Evolutionary conservation across 306 rosid genomes (phyloP).

Genomic region (Vicia faba): DNA sequence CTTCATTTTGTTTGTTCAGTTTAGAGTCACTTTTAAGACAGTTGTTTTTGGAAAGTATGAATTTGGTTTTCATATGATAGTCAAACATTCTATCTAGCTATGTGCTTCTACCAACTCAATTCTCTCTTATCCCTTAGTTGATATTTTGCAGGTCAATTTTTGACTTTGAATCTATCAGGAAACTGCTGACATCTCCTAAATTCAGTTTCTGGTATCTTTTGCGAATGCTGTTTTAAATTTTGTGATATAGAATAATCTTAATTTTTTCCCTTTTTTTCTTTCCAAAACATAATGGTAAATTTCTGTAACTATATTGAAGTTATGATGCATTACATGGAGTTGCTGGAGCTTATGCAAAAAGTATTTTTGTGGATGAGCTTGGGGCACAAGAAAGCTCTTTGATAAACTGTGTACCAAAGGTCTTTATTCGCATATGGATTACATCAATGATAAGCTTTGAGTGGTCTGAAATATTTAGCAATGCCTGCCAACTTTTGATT

Average conservation of each 20-base stretch:
- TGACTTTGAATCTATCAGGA: conserved; percentile 75
- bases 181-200: conserved; percentile 76
- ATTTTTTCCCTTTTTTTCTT: not conserved
- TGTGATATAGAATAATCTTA: conserved; percentile 24
- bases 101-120: conserved; percentile 19
- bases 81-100: conserved; percentile 15
- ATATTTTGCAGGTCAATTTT: conserved; percentile 80
- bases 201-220: conserved; percentile 86
- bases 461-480: conserved; percentile 18
- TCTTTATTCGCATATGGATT: conserved; percentile 39
- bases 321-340: conserved; percentile 91
- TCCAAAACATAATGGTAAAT: conserved; percentile 18
- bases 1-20: conserved; percentile 4
- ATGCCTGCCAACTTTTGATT: conserved; percentile 22
- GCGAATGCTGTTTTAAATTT: conserved; percentile 29
- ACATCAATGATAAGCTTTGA: conserved; percentile 13
- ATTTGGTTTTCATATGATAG: conserved; percentile 30
- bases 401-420: conserved; percentile 94
- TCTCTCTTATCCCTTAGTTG: conserved; percentile 23
- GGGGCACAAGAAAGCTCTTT: conserved; percentile 94
- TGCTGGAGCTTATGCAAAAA: conserved; percentile 94
- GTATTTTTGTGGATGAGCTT: conserved; percentile 96
- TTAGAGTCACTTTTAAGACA: conserved; percentile 17
- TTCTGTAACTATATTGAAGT: conserved; percentile 48
- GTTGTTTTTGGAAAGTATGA: conserved; percentile 14